These are phyloP conservation scores for Xylaria longipes DNA, from an alignment of 495 filamentous ascomycete species.

Conservation along the genomic window DNA sequence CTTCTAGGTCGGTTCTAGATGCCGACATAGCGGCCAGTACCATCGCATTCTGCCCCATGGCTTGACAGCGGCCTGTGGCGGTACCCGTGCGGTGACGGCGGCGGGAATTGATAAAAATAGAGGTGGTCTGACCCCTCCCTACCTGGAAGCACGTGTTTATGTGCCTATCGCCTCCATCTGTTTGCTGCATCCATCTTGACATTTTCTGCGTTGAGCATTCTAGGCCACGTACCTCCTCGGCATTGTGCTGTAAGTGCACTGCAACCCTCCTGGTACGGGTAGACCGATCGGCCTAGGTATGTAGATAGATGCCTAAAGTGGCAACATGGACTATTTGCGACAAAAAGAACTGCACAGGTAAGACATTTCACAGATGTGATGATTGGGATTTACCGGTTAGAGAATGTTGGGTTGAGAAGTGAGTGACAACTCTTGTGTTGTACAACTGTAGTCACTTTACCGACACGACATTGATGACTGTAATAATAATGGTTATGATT, in stretches of 20 bases:
- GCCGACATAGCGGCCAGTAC: not conserved
- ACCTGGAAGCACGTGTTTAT: slow-evolving; percentile 13
- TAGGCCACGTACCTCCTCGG: not conserved
- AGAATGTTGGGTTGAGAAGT: not conserved
- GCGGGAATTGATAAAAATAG: slow-evolving; percentile 19
- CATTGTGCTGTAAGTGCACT: not conserved
- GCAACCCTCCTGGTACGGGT: not conserved
- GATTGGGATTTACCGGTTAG: not conserved
- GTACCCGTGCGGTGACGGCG: not conserved
- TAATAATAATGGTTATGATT: not conserved
- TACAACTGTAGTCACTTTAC: not conserved
- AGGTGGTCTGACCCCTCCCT: slow-evolving; percentile 1
- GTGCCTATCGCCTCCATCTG: not conserved
- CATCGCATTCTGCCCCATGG: not conserved
- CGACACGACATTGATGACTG: not conserved
- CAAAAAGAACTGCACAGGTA: not conserved
- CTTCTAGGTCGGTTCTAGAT: slow-evolving; percentile 14
- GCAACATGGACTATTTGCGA: not conserved
- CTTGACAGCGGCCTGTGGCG: slow-evolving; percentile 11
- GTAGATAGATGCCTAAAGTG: not conserved
- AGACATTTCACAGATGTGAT: not conserved
- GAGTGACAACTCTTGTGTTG: not conserved
- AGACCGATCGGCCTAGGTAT: not conserved
- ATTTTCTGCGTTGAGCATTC: not conserved
- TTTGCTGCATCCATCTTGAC: slow-evolving; percentile 6